Evolutionary conservation across 1,139 yeast species (phyloP).

Genomic region (Williopsis jadinii): DNA sequence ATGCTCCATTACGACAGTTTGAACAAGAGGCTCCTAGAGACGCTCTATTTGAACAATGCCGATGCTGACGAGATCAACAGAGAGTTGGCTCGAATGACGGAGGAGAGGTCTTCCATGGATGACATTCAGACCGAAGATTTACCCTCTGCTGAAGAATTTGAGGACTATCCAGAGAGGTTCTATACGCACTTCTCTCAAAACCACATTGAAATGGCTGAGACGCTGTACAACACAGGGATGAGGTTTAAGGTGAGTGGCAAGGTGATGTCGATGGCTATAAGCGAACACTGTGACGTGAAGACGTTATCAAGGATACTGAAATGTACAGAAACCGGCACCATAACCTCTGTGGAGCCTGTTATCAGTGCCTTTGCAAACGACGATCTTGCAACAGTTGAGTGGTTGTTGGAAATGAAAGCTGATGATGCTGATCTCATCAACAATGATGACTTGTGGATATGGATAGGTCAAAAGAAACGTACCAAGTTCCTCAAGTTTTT

Average conservation of each 20-base stretch:
- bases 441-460: slow-evolving; percentile 16
- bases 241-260: slow-evolving; percentile 7
- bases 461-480: slow-evolving; percentile 5
- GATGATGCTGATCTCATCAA: slow-evolving; percentile 4
- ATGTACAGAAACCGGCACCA: slow-evolving; percentile 6
- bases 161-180: slow-evolving; percentile 13
- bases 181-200: slow-evolving; percentile 8
- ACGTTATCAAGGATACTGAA: slow-evolving; percentile 3
- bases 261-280: slow-evolving; percentile 7
- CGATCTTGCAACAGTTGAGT: slow-evolving; percentile 6
- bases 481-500: slow-evolving; percentile 7
- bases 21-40: slow-evolving; percentile 14
- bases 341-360: slow-evolving; percentile 9
- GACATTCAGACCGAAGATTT: slow-evolving; percentile 8
- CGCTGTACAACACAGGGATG: slow-evolving; percentile 9
- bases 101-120: slow-evolving; percentile 8
- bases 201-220: slow-evolving; percentile 4
- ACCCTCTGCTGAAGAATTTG: slow-evolving; percentile 8
- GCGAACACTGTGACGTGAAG: not conserved
- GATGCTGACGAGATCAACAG: slow-evolving; percentile 12
- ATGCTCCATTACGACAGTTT: slow-evolving; percentile 13
- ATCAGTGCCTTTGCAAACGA: slow-evolving; percentile 10
- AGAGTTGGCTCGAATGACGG: slow-evolving; percentile 16
- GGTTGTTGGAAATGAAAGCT: slow-evolving; percentile 10
- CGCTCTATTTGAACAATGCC: slow-evolving; percentile 8